These are phyloP conservation scores for Nakaseomyces glabratus DNA, from an alignment of 1,139 yeast species.

Conservation along the genomic window DNA sequence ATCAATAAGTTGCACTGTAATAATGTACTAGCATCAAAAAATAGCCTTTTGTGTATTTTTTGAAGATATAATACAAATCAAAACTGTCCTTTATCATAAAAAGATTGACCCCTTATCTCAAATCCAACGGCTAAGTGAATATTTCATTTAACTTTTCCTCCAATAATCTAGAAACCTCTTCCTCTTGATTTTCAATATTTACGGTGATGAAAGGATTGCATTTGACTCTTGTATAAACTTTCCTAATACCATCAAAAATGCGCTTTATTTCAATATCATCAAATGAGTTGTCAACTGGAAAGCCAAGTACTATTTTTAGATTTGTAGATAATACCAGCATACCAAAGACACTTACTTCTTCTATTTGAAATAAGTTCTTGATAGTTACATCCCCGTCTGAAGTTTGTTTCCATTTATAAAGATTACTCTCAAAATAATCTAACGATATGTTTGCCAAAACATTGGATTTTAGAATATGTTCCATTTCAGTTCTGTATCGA, in stretches of 20 bases:
- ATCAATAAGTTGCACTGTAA: no score
- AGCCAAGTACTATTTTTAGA: conserved; percentile 26
- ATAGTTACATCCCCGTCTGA: conserved; percentile 13
- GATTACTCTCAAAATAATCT: conserved; percentile 28
- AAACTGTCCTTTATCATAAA: no score
- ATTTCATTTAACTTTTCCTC: conserved; percentile 1
- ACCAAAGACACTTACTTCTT: conserved; percentile 26
- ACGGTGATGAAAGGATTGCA: conserved; percentile 22
- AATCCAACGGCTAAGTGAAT: no score
- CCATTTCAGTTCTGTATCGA: conserved; percentile 14
- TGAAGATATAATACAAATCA: no score
- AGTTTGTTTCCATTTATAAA: conserved; percentile 18
- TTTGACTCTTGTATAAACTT: conserved; percentile 20
- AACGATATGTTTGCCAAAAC: conserved; percentile 27
- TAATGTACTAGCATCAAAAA: no score
- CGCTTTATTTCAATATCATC: conserved; percentile 15
- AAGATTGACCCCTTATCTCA: no score
- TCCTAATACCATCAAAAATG: conserved; percentile 21
- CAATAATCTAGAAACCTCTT: background rate
- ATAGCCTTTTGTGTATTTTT: no score
- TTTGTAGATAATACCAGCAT: conserved; percentile 24
- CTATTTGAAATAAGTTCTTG: conserved; percentile 23
- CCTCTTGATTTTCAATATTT: background rate
- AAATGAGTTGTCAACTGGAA: conserved; percentile 10
- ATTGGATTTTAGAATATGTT: conserved; percentile 24